Base-by-base conservation (phyloP, 164 flowering plant genomes). In the Pachysandra terminalis region DNA sequence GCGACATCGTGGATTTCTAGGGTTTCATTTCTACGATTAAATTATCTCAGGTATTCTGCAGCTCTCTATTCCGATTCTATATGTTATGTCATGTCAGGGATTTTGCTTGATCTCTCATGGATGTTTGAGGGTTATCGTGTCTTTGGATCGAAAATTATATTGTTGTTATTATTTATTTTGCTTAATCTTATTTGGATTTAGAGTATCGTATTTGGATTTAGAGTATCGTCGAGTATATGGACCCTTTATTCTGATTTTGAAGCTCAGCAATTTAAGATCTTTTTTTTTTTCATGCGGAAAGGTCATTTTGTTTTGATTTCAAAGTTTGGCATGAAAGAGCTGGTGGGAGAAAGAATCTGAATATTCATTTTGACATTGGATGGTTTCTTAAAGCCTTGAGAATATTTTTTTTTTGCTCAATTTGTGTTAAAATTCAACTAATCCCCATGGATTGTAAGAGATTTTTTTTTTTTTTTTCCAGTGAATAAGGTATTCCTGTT, bases 1-100 rank as follows among this genome's bases (percentile, higher is more conserved):
- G 63, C 56, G 52, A 2, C 12, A 26, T 71, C 54, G 19, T 25
- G 25, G 61, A 65, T 71, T 54, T 64, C 26, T 71, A 60, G 61
- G 61, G 66, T 60, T 64, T 22, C 13, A 15, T 51, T 5, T 51
- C 7, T 10, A 16, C 6, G 27, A 24, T 24, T 55, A 24, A 62
- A 1, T 69, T 19, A 24, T 56, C 13, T 68, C 1, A 4, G 49
- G 23, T 10, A 19, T n/a, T 52, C 9, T 14, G 24, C 24, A 15
- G 27, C 22, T 26, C 13, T 59, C 27, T 12, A 14, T 41, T 25
- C 9, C 9, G 0, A n/a, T 15, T 53, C 53, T 14, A 21, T 19
- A 3, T 65, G 37, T 52, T 35, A 10, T 9, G n/a, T 52, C 35
- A 10, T 9, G 14, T 49, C 15, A 25, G 19, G 56, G 40, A 17